Evolutionary conservation across 2,329 filamentous ascomycete species (phyloP).

Genomic region (Botryotinia calthae): DNA sequence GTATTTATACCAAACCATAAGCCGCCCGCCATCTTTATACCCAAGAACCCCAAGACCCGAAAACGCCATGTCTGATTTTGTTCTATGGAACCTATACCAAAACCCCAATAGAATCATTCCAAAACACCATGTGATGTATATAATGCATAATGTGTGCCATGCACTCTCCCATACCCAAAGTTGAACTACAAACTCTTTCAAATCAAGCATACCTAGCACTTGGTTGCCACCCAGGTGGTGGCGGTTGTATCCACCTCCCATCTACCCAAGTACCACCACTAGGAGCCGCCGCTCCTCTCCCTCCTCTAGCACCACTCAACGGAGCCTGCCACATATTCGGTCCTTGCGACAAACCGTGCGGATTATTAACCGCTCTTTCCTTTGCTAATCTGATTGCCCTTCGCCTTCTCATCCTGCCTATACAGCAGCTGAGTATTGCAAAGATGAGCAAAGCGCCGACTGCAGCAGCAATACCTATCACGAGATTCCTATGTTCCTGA

Average conservation of each 20-base stretch:
- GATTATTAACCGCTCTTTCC: constrained; percentile 18
- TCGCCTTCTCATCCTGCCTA: constrained; percentile 48
- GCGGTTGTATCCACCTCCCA: constrained; percentile 17
- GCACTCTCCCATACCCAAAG: neutral
- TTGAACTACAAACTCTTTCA: neutral
- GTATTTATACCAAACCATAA: neutral
- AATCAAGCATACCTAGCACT: constrained; percentile 23
- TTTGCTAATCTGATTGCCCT: constrained; percentile 9
- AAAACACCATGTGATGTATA: neutral
- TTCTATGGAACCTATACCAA: neutral
- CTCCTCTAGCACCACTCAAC: neutral
- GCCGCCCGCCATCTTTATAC: neutral
- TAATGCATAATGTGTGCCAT: neutral
- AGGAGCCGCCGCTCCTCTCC: neutral
- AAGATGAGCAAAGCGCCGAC: constrained; percentile 73
- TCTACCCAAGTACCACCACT: neutral
- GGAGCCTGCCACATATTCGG: constrained; percentile 15
- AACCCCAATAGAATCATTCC: neutral
- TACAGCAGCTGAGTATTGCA: constrained; percentile 64
- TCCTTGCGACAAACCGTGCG: constrained; percentile 24
- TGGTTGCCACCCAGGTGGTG: constrained; percentile 16
- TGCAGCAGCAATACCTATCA: constrained; percentile 73
- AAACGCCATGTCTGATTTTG: neutral
- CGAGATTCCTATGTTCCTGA: constrained; percentile 69
- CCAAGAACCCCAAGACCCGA: neutral